Conservation (phyloP, 1,139 yeast genomes). For the Kurtzmaniella quercitrusa region DNA sequence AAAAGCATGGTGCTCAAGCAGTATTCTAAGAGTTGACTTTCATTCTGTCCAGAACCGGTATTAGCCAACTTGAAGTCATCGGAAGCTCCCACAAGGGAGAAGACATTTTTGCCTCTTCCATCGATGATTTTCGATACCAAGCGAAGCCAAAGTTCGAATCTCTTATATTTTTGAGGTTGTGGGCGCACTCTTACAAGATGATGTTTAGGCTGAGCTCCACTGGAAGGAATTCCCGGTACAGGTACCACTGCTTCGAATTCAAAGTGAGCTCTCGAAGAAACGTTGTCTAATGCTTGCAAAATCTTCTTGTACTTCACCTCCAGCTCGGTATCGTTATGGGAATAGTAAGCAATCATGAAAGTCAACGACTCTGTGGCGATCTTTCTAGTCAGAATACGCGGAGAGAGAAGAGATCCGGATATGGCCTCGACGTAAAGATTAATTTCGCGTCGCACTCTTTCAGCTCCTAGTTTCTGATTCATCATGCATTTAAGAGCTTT, state of each 20-base stretch:
- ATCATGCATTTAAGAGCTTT: conserved; percentile 46
- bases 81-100: conserved; percentile 89
- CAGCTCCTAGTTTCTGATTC: conserved; percentile 45
- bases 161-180: conserved; percentile 39
- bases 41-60: conserved; percentile 46
- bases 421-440: conserved; percentile 40
- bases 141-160: conserved; percentile 84
- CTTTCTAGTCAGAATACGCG: conserved; percentile 69
- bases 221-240: conserved; percentile 8
- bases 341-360: conserved; percentile 42
- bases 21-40: conserved; percentile 74
- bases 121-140: conserved; percentile 71
- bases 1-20: conserved; percentile 74
- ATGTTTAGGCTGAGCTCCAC: conserved; percentile 13
- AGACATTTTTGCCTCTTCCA: conserved; percentile 80
- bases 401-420: conserved; percentile 46
- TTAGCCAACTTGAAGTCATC: conserved; percentile 66
- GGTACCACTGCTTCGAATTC: conserved; percentile 25
- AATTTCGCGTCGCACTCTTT: conserved; percentile 39
- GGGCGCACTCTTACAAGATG: conserved; percentile 39
- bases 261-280: conserved; percentile 60
- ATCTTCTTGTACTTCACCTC: conserved; percentile 59
- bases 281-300: conserved; percentile 57
- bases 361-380: conserved; percentile 74
- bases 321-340: conserved; percentile 24